Evolutionary conservation across 208 protist species (phyloP).

Genomic region (Leishmania braziliensis): DNA sequence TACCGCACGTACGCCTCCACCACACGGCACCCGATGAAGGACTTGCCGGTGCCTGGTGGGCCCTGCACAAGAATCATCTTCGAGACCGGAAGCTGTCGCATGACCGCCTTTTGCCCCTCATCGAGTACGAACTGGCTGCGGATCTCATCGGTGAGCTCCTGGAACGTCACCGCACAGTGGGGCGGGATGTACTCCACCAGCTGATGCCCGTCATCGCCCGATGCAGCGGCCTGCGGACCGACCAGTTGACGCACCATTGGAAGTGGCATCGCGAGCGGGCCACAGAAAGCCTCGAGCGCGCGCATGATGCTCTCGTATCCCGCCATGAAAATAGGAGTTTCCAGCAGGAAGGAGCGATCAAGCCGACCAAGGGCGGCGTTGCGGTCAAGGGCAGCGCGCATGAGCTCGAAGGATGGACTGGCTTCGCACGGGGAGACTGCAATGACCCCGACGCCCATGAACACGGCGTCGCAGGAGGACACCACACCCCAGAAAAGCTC

Average conservation of each 20-base stretch:
- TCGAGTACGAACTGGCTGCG: conserved; percentile 67
- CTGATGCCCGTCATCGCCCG: conserved; percentile 8
- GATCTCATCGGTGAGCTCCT: conserved; percentile 66
- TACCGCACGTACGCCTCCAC: conserved; percentile 90
- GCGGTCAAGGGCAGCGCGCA: conserved; percentile 67
- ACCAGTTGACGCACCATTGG: conserved; percentile 65
- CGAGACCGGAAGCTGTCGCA: conserved; percentile 64
- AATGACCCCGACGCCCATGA: conserved; percentile 61
- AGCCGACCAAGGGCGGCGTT: conserved; percentile 57
- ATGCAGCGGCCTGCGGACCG: conserved; percentile 16
- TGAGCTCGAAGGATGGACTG: conserved; percentile 52
- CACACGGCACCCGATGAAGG: conserved; percentile 92
- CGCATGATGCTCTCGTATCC: conserved; percentile 84
- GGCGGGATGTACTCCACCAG: conserved; percentile 77
- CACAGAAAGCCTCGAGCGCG: conserved; percentile 76
- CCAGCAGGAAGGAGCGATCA: conserved; percentile 68
- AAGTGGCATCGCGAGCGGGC: conserved; percentile 85
- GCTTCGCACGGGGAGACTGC: conserved; percentile 68
- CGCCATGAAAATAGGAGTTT: conserved; percentile 82
- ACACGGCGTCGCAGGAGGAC: conserved; percentile 57
- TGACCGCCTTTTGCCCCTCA: conserved; percentile 76
- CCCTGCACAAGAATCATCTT: conserved; percentile 92
- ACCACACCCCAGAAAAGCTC: conserved; percentile 90
- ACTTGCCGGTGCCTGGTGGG: conserved; percentile 95
- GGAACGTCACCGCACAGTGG: conserved; percentile 81